Evolutionary conservation across 768 basidiomycete genomes (phyloP).

Genomic region (Calocybe indica): DNA sequence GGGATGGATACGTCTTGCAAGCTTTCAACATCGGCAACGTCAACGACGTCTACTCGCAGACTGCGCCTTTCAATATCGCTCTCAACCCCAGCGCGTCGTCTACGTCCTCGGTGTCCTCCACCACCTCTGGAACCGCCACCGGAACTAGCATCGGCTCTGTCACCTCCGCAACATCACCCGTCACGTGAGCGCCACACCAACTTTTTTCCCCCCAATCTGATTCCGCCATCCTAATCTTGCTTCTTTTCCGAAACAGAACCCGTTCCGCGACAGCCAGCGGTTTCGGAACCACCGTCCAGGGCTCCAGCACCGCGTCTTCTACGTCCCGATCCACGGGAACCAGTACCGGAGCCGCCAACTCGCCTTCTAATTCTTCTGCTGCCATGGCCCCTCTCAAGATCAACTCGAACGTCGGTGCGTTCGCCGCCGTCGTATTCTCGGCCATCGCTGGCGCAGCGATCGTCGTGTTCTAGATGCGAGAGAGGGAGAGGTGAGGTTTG

Average conservation of each 20-base stretch:
- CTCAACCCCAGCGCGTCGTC: conserved; percentile 9
- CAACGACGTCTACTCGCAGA: conserved; percentile 34
- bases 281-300: conserved; percentile 12
- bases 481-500: neutral
- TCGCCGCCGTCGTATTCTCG: conserved; percentile 33
- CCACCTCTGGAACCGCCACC: conserved; percentile 3
- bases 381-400: conserved; percentile 27
- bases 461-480: conserved; percentile 31
- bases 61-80: conserved; percentile 36
- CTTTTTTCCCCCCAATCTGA: neutral
- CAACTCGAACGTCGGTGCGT: conserved; percentile 22
- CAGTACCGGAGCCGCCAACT: conserved; percentile 5
- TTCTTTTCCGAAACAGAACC: neutral
- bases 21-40: conserved; percentile 42
- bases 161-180: conserved; percentile 4
- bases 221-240: neutral
- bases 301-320: conserved; percentile 1
- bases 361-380: conserved; percentile 17
- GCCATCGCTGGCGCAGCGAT: conserved; percentile 42
- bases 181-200: conserved; percentile 1
- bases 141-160: neutral
- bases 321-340: neutral
- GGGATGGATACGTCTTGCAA: conserved; percentile 41
- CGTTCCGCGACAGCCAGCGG: conserved; percentile 2
- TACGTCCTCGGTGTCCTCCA: conserved; percentile 7